phyloP scores from a whole-genome alignment of 2,329 filamentous ascomycete genomes.

The Alternaria sp. region DNA sequence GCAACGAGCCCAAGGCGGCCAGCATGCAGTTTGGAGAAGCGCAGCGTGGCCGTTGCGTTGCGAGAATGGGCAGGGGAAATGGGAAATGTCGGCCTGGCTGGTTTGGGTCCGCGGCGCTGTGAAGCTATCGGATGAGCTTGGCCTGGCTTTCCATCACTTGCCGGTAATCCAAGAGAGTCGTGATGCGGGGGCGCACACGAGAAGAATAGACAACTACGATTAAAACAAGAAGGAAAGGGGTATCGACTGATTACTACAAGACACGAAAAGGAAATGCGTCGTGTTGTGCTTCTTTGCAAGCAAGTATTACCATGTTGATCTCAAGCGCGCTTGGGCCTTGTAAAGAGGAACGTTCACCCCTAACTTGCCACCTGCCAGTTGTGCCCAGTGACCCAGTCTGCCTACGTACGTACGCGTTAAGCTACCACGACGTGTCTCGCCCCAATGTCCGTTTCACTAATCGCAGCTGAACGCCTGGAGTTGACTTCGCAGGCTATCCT shows the following conservation, averaged over 20 bases:
- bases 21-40: conserved; percentile 27
- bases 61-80: not conserved
- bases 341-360: conserved; percentile 3
- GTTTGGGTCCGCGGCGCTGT: conserved; percentile 15
- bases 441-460: conserved; percentile 5
- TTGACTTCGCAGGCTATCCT: conserved; percentile 16
- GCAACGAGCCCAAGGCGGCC: conserved; percentile 33
- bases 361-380: conserved; percentile 11
- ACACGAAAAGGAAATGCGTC: conserved; percentile 19
- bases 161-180: conserved; percentile 15
- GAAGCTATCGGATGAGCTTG: conserved; percentile 5
- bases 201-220: conserved; percentile 5
- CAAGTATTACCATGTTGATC: conserved; percentile 21
- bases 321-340: conserved; percentile 22
- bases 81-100: conserved; percentile 6
- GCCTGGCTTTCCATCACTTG: conserved; percentile 3
- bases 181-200: conserved; percentile 2
- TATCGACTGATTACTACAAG: conserved; percentile 5
- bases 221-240: conserved; percentile 13
- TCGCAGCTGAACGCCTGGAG: conserved; percentile 8
- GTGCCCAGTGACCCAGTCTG: not conserved
- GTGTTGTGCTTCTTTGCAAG: conserved; percentile 22
- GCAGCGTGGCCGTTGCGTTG: conserved; percentile 14
- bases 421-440: not conserved
- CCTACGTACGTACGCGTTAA: conserved; percentile 10